Evolutionary conservation across 176 grass and related monocot genomes (phyloP).

Genomic region (Cenchrus purpureus): DNA sequence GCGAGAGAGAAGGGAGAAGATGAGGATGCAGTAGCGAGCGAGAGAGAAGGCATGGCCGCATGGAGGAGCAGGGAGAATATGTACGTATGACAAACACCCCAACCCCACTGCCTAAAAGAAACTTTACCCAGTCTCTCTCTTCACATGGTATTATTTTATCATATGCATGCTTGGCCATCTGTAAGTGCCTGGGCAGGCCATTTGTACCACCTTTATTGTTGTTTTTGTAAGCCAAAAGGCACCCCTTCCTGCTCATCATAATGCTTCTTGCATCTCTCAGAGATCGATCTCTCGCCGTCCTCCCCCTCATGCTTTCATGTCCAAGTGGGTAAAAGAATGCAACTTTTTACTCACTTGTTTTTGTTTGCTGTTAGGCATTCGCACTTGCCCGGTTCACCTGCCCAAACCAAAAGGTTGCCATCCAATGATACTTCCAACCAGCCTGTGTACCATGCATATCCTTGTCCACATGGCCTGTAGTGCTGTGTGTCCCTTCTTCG

Average conservation of each 20-base stretch:
- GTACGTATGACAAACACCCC: slow-evolving; percentile 64
- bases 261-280: slow-evolving; percentile 46
- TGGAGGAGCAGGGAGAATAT: slow-evolving; percentile 56
- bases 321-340: slow-evolving; percentile 50
- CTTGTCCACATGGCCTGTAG: slow-evolving; percentile 38
- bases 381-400: slow-evolving; percentile 55
- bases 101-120: slow-evolving; percentile 46
- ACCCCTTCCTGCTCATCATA: slow-evolving; percentile 31
- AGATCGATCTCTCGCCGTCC: slow-evolving; percentile 23
- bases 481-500: slow-evolving; percentile 21
- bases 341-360: slow-evolving; percentile 51
- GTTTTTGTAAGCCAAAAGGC: slow-evolving; percentile 53
- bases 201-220: slow-evolving; percentile 52
- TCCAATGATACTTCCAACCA: slow-evolving; percentile 48
- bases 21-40: slow-evolving; percentile 3
- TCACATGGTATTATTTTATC: slow-evolving; percentile 61
- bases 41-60: slow-evolving; percentile 41
- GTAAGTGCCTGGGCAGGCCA: slow-evolving; percentile 47
- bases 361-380: slow-evolving; percentile 52
- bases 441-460: slow-evolving; percentile 28
- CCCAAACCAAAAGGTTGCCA: slow-evolving; percentile 54
- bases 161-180: slow-evolving; percentile 54
- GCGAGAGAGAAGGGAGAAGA: background rate
- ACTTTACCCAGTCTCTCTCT: slow-evolving; percentile 28
- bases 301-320: slow-evolving; percentile 35